Base-by-base conservation (phyloP, 2,329 filamentous ascomycete species). In the Diplocarpon mali region DNA sequence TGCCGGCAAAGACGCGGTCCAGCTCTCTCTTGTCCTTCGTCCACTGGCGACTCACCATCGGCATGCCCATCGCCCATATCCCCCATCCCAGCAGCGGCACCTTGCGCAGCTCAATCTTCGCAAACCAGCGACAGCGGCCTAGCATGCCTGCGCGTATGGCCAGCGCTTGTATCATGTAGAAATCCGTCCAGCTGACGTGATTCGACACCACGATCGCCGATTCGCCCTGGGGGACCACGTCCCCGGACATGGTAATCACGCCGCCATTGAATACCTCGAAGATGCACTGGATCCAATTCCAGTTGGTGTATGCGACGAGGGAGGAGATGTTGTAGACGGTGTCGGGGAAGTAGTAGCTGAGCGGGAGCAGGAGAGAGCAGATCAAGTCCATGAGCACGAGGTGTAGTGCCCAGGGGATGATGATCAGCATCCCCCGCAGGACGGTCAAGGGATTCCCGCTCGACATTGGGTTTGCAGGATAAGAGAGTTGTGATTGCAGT, bases 41-140 rank as follows among this genome's bases (percentile, higher is more conserved):
- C 76, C 77, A 80, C 43, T 73, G 71, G 42, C 76, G 65, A 54
- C 68, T 76, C 16, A 80, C 74, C 62, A 80, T 67, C 6, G 76
- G 76, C 73, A 80, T 78, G 2, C 75, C 74, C 68, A 80, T 76
- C 3, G 71, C 75, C 75, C 75, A 78, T 29, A 80, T 64, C 2
- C 75, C 77, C 76, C 76, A 80, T 14, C 76, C 76, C 7, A 80
- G 65, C 48, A 81, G 73, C 4, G 76, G 76, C 11, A 80, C 71
- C 62, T 69, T 67, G 48, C 69, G 69, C 46, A 81, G 65, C 58
- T 78, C 69, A 47, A 70, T 68, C 62, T 80, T 81, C 45, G 75
- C 72, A 57, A 80, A 79, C 67, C 76, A 80, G 24, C 75, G 69
- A 55, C 73, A 78, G 40, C 73, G 66, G n/a, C 71, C 67, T 7